These are phyloP conservation scores for Tuber microsphaerosporum DNA, from an alignment of 495 filamentous ascomycete species.

Conservation along the genomic window DNA sequence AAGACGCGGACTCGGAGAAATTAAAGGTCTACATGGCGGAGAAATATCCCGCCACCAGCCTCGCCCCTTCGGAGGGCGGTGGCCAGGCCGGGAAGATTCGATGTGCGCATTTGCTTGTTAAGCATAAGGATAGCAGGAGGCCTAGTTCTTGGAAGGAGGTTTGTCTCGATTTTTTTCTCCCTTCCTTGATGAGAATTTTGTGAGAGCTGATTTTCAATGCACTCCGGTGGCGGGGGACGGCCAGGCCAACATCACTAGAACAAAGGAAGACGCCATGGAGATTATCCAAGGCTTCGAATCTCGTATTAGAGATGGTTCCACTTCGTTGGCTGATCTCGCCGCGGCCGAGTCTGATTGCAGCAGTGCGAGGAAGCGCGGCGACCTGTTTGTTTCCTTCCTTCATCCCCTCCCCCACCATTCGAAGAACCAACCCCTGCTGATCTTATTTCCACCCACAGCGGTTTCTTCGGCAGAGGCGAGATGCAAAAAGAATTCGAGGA, in stretches of 20 bases:
- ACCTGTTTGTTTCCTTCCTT: constrained; percentile 55
- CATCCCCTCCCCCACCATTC: background rate
- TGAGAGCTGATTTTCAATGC: constrained; percentile 6
- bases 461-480: constrained; percentile 84
- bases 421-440: background rate
- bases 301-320: constrained; percentile 62
- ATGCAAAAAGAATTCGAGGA: constrained; percentile 99
- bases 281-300: constrained; percentile 67
- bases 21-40: constrained; percentile 87
- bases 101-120: constrained; percentile 81
- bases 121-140: constrained; percentile 78
- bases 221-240: constrained; percentile 15
- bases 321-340: constrained; percentile 70
- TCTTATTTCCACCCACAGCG: constrained; percentile 47
- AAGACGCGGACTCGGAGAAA: constrained; percentile 76
- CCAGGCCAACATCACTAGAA: constrained; percentile 69
- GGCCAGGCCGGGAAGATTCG: constrained; percentile 77
- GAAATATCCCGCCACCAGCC: constrained; percentile 57
- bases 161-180: constrained; percentile 10
- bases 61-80: constrained; percentile 47
- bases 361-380: constrained; percentile 85
- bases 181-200: background rate
- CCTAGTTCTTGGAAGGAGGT: constrained; percentile 86
- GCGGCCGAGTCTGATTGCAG: constrained; percentile 87
- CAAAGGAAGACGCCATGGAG: constrained; percentile 73